Conservation (phyloP, 148 eudicot genomes). For the Rhododendron griersonianum region DNA sequence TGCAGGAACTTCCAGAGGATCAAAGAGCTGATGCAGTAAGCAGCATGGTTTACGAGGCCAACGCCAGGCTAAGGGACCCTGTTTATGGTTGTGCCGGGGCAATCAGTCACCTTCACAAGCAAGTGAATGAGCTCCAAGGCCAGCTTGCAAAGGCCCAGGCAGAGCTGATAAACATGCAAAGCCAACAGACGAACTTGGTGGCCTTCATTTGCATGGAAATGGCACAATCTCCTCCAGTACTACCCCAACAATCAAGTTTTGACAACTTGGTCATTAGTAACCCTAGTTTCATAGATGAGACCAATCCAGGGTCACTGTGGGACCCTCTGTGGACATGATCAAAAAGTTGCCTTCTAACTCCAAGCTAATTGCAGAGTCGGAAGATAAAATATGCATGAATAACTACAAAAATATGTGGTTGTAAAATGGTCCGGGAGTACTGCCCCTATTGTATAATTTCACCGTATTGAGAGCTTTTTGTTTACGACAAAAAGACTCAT, state of each 20-base stretch:
- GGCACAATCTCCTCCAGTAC: constrained; percentile 26
- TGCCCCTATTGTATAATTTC: no score
- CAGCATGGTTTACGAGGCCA: constrained; percentile 44
- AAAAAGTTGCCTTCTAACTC: background rate
- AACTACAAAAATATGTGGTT: no score
- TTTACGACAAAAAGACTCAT: background rate
- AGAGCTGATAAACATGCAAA: constrained; percentile 27
- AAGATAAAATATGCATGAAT: background rate
- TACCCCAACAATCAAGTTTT: background rate
- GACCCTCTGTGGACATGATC: background rate
- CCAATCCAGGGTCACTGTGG: background rate
- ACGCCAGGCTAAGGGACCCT: constrained; percentile 37
- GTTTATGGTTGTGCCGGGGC: constrained; percentile 41
- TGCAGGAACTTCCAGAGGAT: constrained; percentile 33
- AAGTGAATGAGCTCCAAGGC: constrained; percentile 30
- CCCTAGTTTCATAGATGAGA: background rate
- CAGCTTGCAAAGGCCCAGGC: constrained; percentile 37
- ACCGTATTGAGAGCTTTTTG: background rate
- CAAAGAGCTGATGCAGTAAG: constrained; percentile 44
- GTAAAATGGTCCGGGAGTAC: no score
- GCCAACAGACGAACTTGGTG: constrained; percentile 32
- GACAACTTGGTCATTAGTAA: background rate
- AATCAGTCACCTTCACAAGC: constrained; percentile 36
- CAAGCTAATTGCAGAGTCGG: background rate
- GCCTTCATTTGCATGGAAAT: constrained; percentile 29